Percentiles rank a stretch among this genome's conserved stretches.
phyloP scores from a whole-genome alignment of 257 asterid species.

The Primulina huaijiensis region DNA sequence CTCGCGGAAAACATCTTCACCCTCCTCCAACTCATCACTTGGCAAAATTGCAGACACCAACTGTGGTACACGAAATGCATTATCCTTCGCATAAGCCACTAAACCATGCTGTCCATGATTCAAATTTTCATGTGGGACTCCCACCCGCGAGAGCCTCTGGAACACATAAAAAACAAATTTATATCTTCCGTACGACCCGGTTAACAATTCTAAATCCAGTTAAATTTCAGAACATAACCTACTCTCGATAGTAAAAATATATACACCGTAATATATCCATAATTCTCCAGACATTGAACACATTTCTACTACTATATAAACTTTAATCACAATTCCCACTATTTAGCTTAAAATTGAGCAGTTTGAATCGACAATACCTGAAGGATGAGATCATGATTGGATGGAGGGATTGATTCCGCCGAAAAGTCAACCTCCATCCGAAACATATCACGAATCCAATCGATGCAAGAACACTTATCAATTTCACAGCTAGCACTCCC shows the following conservation, averaged over 20 bases:
- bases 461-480: conserved; percentile 45
- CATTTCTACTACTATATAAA: conserved; percentile 13
- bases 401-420: conserved; percentile 31
- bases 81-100: conserved; percentile 55
- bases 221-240: conserved; percentile 3
- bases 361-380: conserved; percentile 39
- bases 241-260: not conserved
- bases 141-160: conserved; percentile 76
- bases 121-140: conserved; percentile 52
- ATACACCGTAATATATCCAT: too few relatives aligned
- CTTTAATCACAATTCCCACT: conserved; percentile 18
- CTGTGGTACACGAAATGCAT: conserved; percentile 39
- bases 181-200: conserved; percentile 9
- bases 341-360: not conserved
- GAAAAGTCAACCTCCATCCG: conserved; percentile 66
- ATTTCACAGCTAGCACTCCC: conserved; percentile 50
- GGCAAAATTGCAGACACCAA: conserved; percentile 72
- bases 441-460: conserved; percentile 49
- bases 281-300: conserved; percentile 1
- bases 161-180: conserved; percentile 20
- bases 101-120: conserved; percentile 53
- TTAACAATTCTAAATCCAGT: conserved; percentile 8
- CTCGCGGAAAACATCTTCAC: conserved; percentile 47
- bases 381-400: conserved; percentile 46
- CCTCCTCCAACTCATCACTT: conserved; percentile 49